A percentile compares a stretch with the other conserved stretches of the same genome.
phyloP scores from a whole-genome alignment of 176 grass and related monocot genomes.

The Metroxylon sagu region DNA sequence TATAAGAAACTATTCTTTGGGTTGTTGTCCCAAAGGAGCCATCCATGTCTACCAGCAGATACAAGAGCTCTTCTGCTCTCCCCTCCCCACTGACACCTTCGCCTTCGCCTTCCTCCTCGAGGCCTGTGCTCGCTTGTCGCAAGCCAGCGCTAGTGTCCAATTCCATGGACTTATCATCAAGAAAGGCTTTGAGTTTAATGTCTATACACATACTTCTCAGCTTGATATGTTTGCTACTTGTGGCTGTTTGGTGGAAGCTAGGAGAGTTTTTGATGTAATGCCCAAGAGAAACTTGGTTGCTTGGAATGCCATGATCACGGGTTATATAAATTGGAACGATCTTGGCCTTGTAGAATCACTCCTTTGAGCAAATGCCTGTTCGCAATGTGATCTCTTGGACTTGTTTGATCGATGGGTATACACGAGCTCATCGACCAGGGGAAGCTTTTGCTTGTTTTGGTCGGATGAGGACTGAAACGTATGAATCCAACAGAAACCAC shows the following conservation, averaged over 20 bases:
- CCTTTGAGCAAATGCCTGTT: constrained; percentile 42
- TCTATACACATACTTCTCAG: constrained; percentile 36
- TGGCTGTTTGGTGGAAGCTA: constrained; percentile 26
- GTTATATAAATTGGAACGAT: constrained; percentile 30
- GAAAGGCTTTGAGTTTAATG: constrained; percentile 36
- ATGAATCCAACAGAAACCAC: constrained; percentile 42
- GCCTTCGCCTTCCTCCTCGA: constrained; percentile 32
- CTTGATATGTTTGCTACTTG: constrained; percentile 16
- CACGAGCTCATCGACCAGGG: constrained; percentile 3
- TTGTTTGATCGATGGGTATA: constrained; percentile 46
- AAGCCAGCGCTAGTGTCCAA: constrained; percentile 10
- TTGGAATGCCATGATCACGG: constrained; percentile 65
- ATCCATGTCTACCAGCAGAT: constrained; percentile 36
- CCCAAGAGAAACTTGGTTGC: constrained; percentile 29
- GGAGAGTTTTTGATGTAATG: constrained; percentile 40
- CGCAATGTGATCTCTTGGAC: constrained; percentile 54
- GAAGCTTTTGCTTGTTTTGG: constrained; percentile 36
- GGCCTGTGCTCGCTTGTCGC: constrained; percentile 21
- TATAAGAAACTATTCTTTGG: constrained; percentile 51
- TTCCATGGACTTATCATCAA: constrained; percentile 31
- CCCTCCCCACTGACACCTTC: constrained; percentile 27
- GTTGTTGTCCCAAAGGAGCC: constrained; percentile 31
- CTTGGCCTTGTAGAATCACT: constrained; percentile 28
- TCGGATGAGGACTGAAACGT: constrained; percentile 34
- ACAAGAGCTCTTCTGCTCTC: background rate